Evolutionary conservation across 2,329 filamentous ascomycete species (phyloP), one percentile per base, ranked within the genome.

Genomic region (Xylaria sp.): DNA sequence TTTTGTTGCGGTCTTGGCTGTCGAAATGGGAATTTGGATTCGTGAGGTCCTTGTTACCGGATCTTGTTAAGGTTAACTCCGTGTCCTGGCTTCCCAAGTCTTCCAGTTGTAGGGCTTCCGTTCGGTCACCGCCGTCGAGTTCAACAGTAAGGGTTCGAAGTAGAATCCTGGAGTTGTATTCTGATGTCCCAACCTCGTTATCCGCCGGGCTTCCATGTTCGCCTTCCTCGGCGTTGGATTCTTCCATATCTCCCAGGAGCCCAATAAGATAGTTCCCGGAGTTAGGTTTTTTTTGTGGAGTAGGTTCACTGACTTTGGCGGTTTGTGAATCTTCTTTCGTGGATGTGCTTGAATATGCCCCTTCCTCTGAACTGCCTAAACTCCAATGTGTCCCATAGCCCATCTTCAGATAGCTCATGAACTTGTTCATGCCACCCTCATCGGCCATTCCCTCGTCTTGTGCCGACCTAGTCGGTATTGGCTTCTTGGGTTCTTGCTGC

Each of bases 381-480:
- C 84, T 83, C 89, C 89, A 91, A 72, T 90, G 89, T n/a, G 87
- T 90, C 32, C 89, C 89, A 71, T 91, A 91, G 4, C 89, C 89
- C 58, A 91, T 79, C 74, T 89, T 92, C 60, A 93, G 82, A 73
- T 89, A 91, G 70, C 85, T 86, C 75, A 90, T 85, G 73, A 90
- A 83, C 64, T 83, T 88, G 72, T 87, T 84, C 69, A 87, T 78
- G 23, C 81, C 81, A 9, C 81, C 79, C 32, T 79, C 79, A 3
- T 82, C 80, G 9, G 62, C 52, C 2, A 59, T 34, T 7, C 73
- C 70, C 30, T 76, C 76, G 4, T 64, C 48, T 9, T 46, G 60
- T 15, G 65, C 59, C 10, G 64, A 60, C 8, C 28, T 23, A 34
- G 59, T 52, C 25, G 68, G 18, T 18, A 56, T 63, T 28, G 65